Conservation (phyloP, 352 stramenopile species). For the Pythium graminicola region DNA sequence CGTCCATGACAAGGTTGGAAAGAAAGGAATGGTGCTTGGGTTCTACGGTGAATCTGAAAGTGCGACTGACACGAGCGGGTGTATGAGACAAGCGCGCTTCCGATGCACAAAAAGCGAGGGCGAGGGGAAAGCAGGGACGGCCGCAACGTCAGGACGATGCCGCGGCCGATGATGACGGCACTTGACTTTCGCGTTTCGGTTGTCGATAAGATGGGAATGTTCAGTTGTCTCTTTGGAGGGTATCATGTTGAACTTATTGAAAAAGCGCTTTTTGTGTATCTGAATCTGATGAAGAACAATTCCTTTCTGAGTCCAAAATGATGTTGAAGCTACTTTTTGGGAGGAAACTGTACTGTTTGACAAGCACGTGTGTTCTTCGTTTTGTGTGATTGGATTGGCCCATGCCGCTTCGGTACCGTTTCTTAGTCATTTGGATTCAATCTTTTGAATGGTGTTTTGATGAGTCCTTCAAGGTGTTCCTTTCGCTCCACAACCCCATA, state of each 20-base stretch:
- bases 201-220: conserved; percentile 1
- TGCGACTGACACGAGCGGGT: background rate
- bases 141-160: too few relatives aligned
- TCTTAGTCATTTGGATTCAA: conserved; percentile 11
- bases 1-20: background rate
- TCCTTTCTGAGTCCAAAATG: background rate
- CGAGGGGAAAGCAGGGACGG: too few relatives aligned
- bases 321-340: background rate
- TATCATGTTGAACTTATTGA: conserved; percentile 9
- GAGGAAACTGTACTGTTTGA: too few relatives aligned
- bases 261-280: conserved; percentile 2
- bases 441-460: conserved; percentile 2
- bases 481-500: conserved; percentile 6
- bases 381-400: conserved; percentile 25
- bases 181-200: conserved; percentile 1
- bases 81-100: background rate
- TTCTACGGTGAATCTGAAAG: background rate
- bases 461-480: conserved; percentile 1
- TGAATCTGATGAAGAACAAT: conserved; percentile 4
- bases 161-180: too few relatives aligned
- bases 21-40: background rate
- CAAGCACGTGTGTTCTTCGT: background rate
- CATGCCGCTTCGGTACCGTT: conserved; percentile 1
- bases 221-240: background rate
- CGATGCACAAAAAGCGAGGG: too few relatives aligned